Percentiles rank a stretch among this genome's conserved stretches.
phyloP scores from a whole-genome alignment of 1,284 basidiomycete genomes.

The Pseudozyma hubeiensis region DNA sequence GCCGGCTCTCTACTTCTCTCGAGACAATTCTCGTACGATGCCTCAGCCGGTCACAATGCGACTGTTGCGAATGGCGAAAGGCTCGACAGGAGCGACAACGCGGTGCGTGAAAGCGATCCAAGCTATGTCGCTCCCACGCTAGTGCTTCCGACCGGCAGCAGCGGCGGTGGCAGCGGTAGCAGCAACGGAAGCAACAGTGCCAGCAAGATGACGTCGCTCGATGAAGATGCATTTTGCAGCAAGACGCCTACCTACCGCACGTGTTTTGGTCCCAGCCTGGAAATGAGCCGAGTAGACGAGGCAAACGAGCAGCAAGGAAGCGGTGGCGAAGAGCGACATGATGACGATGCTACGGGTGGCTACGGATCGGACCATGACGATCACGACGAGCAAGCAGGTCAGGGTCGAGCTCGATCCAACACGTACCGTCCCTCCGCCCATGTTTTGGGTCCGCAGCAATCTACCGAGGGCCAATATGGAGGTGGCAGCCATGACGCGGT shows the following conservation, averaged over 20 bases:
- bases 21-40: too few relatives aligned
- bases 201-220: constrained; percentile 14
- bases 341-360: neutral
- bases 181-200: neutral
- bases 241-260: constrained; percentile 38
- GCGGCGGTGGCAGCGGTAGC: neutral
- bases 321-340: neutral
- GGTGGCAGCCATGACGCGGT: neutral
- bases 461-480: neutral
- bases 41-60: too few relatives aligned
- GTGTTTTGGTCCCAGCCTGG: constrained; percentile 12
- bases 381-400: neutral
- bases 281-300: constrained; percentile 2
- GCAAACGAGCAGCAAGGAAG: neutral
- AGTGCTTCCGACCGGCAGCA: neutral
- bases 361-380: constrained; percentile 3
- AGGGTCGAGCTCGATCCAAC: constrained; percentile 23
- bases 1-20: neutral
- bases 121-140: constrained; percentile 1
- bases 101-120: neutral
- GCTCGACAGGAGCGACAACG: too few relatives aligned
- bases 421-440: constrained; percentile 25
- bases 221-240: constrained; percentile 34
- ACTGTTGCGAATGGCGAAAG: neutral
- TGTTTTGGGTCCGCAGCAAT: neutral